These are phyloP conservation scores for Babesia ovata DNA, from an alignment of 169 alveolate species.

Conservation along the genomic window DNA sequence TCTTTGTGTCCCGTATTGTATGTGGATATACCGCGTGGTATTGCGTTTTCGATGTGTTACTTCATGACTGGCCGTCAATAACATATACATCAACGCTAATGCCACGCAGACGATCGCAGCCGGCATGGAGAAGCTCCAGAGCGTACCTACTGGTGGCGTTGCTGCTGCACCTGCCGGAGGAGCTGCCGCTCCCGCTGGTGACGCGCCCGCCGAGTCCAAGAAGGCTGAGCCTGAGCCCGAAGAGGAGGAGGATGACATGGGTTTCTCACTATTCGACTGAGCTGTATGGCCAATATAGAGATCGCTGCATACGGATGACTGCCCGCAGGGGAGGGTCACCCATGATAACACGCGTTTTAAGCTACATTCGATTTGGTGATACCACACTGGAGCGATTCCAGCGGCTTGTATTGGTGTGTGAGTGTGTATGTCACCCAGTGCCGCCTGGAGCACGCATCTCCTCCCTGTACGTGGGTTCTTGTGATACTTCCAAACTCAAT, in stretches of 20 bases:
- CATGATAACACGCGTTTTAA: slow-evolving; percentile 14
- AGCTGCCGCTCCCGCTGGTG: slow-evolving; percentile 68
- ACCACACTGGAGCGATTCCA: background rate
- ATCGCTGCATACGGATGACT: background rate
- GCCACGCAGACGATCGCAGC: slow-evolving; percentile 64
- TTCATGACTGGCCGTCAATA: background rate
- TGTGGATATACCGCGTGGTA: background rate
- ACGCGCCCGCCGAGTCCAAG: slow-evolving; percentile 66
- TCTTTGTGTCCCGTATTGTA: background rate
- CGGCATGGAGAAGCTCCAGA: slow-evolving; percentile 74
- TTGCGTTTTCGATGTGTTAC: background rate
- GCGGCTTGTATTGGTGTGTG: background rate
- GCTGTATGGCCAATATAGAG: background rate
- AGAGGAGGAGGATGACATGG: slow-evolving; percentile 83
- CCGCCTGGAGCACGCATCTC: no score
- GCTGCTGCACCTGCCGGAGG: slow-evolving; percentile 73
- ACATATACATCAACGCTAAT: slow-evolving; percentile 3
- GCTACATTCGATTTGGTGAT: slow-evolving; percentile 1
- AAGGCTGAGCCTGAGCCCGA: slow-evolving; percentile 77
- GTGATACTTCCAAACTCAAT: background rate
- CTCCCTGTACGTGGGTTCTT: no score
- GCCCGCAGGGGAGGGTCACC: background rate
- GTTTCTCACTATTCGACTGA: slow-evolving; percentile 80
- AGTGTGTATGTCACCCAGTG: no score
- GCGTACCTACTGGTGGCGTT: slow-evolving; percentile 73